Conservation (phyloP, 495 filamentous ascomycete species). For the Neurospora africana region DNA sequence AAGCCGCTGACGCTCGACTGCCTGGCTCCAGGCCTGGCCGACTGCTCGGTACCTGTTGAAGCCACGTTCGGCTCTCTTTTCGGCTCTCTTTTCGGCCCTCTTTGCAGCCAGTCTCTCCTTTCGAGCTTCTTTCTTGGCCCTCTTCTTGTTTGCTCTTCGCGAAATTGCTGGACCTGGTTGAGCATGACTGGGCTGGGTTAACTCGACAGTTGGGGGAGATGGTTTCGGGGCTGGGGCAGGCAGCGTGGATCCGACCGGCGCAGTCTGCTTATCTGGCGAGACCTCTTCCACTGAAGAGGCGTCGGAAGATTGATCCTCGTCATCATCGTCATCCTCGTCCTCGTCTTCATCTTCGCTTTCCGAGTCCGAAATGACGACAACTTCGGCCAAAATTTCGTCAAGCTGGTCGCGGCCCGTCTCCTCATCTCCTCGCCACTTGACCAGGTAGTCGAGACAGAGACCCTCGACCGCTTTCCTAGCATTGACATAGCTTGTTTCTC, state of each 20-base stretch:
- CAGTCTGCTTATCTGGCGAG: neutral
- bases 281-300: constrained; percentile 5
- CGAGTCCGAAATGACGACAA: constrained; percentile 73
- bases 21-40: constrained; percentile 24
- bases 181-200: neutral
- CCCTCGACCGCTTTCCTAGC: constrained; percentile 63
- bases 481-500: constrained; percentile 50
- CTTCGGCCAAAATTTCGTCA: constrained; percentile 70
- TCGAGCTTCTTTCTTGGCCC: constrained; percentile 13
- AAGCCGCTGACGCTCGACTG: constrained; percentile 17
- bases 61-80: constrained; percentile 21
- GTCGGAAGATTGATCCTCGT: constrained; percentile 12
- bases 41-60: constrained; percentile 31
- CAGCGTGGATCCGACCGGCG: neutral
- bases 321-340: constrained; percentile 12
- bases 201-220: neutral
- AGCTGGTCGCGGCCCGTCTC: constrained; percentile 64
- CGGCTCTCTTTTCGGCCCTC: constrained; percentile 9
- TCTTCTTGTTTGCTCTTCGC: constrained; percentile 1
- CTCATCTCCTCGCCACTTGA: constrained; percentile 83
- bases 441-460: constrained; percentile 57
- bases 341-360: constrained; percentile 55
- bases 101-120: constrained; percentile 8
- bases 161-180: neutral
- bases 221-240: neutral